phyloP scores from a whole-genome alignment of 805 yeast genomes.

The Candida argentea region DNA sequence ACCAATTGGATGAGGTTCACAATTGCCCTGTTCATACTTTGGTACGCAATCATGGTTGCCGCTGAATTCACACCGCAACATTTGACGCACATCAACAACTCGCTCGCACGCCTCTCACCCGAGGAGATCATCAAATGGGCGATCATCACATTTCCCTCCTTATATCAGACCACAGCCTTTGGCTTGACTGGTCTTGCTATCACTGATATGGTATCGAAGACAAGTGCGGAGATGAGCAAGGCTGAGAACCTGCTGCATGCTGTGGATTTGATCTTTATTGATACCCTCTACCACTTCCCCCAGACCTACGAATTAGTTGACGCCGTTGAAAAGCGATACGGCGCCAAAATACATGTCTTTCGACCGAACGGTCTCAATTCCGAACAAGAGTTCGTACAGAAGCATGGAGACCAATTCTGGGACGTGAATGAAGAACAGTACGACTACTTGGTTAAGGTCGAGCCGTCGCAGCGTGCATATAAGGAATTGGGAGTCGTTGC shows the following conservation, averaged over 20 bases:
- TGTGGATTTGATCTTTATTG: conserved; percentile 77
- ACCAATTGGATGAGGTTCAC: no score
- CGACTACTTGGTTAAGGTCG: conserved; percentile 85
- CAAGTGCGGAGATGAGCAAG: conserved; percentile 6
- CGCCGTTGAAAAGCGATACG: conserved; percentile 45
- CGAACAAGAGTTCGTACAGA: conserved; percentile 52
- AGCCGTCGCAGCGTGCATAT: conserved; percentile 84
- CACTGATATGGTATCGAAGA: conserved; percentile 33
- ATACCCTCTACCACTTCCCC: conserved; percentile 90
- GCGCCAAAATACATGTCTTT: conserved; percentile 50
- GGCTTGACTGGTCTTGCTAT: conserved; percentile 86
- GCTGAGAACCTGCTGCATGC: no score
- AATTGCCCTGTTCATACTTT: no score
- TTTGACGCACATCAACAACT: conserved; percentile 54
- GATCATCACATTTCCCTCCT: conserved; percentile 64
- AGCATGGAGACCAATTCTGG: conserved; percentile 77
- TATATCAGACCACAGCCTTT: conserved; percentile 90
- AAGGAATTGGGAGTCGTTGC: conserved; percentile 63
- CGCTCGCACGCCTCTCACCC: conserved; percentile 48
- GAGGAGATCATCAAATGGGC: conserved; percentile 79
- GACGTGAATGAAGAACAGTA: conserved; percentile 70
- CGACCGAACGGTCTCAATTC: conserved; percentile 49
- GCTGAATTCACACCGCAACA: no score
- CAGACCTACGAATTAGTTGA: conserved; percentile 75
- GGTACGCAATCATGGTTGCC: no score